Percentiles rank a stretch among this genome's conserved stretches.
phyloP scores from a whole-genome alignment of 805 yeast species.

The Kodamaea laetipori region DNA sequence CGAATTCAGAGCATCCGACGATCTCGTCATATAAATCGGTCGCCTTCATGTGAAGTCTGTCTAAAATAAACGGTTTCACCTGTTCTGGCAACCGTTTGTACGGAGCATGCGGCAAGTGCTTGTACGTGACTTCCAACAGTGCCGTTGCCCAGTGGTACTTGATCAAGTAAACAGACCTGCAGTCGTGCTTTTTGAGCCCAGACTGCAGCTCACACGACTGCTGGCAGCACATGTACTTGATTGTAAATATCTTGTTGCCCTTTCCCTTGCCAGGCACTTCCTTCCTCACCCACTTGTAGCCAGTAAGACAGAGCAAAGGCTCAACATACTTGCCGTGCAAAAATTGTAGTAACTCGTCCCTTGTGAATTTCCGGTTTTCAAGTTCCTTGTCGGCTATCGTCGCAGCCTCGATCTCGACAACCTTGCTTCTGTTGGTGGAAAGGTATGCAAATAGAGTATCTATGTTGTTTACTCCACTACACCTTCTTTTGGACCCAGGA shows the following conservation, averaged over 20 bases:
- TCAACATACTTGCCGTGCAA: conserved; percentile 19
- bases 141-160: conserved; percentile 20
- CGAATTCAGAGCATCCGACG: conserved; percentile 14
- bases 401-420: conserved; percentile 1
- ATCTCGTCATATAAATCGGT: conserved; percentile 20
- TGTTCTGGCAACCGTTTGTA: conserved; percentile 21
- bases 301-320: conserved; percentile 19
- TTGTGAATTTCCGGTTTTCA: background rate
- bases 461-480: background rate
- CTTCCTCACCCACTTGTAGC: conserved; percentile 22
- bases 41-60: conserved; percentile 21
- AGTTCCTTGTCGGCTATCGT: conserved; percentile 2
- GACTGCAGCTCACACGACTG: conserved; percentile 11
- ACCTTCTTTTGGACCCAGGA: background rate
- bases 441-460: conserved; percentile 2
- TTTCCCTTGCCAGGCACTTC: conserved; percentile 21
- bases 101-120: conserved; percentile 18
- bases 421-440: background rate
- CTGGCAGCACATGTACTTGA: conserved; percentile 22
- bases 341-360: conserved; percentile 2
- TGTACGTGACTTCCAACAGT: conserved; percentile 18
- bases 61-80: conserved; percentile 20
- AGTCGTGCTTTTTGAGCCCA: conserved; percentile 18
- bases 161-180: conserved; percentile 19
- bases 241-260: conserved; percentile 20